Percentiles rank a stretch among this genome's conserved stretches.
Conservation (phyloP, 768 basidiomycete species). For the Boletus vinaceobasis region DNA sequence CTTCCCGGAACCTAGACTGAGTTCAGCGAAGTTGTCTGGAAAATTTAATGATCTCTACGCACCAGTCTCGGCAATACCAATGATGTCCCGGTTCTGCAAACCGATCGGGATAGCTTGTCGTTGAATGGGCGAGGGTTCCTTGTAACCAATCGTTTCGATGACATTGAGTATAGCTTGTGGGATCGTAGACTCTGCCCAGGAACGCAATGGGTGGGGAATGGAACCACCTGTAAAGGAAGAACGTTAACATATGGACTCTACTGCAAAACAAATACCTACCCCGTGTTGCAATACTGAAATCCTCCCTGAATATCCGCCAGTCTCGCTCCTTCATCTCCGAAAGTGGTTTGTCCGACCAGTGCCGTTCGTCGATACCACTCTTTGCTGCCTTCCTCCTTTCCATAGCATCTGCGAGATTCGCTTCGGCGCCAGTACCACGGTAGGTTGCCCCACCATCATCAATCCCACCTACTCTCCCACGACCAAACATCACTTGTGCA, state of each 20-base stretch:
- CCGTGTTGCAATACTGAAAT: constrained; percentile 92
- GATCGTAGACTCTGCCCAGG: constrained; percentile 87
- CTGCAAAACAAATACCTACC: constrained; percentile 43
- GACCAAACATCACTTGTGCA: constrained; percentile 85
- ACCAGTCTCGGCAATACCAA: constrained; percentile 99
- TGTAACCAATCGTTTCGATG: constrained; percentile 92
- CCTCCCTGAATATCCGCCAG: constrained; percentile 98
- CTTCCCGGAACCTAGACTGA: constrained; percentile 84
- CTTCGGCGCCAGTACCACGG: constrained; percentile 38
- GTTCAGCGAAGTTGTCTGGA: neutral
- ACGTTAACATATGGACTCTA: neutral
- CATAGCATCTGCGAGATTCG: constrained; percentile 72
- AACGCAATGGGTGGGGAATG: constrained; percentile 90
- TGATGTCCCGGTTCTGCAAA: constrained; percentile 92
- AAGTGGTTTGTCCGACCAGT: constrained; percentile 95
- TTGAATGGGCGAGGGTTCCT: constrained; percentile 95
- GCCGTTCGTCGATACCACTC: constrained; percentile 84
- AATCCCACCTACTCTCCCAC: constrained; percentile 82
- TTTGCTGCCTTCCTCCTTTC: constrained; percentile 81
- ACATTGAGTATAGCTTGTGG: constrained; percentile 75
- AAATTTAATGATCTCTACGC: constrained; percentile 18
- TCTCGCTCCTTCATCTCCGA: constrained; percentile 94
- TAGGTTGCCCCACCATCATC: constrained; percentile 60
- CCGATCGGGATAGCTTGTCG: constrained; percentile 99
- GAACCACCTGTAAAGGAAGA: constrained; percentile 60